Base-by-base conservation (phyloP, 202 grass and related monocot genomes). In the Saccharum hybrid region DNA sequence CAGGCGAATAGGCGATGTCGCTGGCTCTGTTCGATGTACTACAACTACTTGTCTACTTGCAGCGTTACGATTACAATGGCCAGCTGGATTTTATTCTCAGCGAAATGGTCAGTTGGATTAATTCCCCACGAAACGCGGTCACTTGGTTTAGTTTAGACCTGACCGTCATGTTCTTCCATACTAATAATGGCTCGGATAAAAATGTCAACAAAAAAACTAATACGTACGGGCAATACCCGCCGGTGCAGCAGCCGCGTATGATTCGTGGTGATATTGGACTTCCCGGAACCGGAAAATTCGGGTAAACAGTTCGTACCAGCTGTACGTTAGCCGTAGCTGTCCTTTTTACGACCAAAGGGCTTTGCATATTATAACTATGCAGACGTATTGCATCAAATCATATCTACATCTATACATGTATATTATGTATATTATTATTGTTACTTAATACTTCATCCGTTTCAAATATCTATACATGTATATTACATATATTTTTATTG, bases 201-300 rank as follows among this genome's bases (percentile, higher is more conserved):
- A 80, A 69, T 49, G 65, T 80, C 78, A 80, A 69, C 64, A 40
- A 46, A 19, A 19, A 6, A 54, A 52, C 5, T 7, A 33, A 21
- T 54, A n/a, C 49, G 72, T 74, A 74, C 72, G 46, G 45, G 9
- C 16, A 38, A 11, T 21, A 21, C 48, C 49, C 51, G 31, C 2
- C 10, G 8, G 43, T 57, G 37, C 78, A 18, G 5, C 12, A 11
- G 10, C 18, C 34, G 48, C 23, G 15, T 56, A 56, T 51, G 60
- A 64, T n/a, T 80, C 65, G 72, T 36, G 36, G 3, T 21, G 52
- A 2, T 15, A 21, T 22, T 57, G 49, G 49, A 60, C 51, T 39
- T 75, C 13, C 26, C 65, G 0, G 31, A 30, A 28, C 49, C 16
- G 9, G 31, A 14, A 66, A 23, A 56, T 14, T 6, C 10, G 31